Conservation (phyloP, 257 asterid species). For the Ehretia macrophylla region DNA sequence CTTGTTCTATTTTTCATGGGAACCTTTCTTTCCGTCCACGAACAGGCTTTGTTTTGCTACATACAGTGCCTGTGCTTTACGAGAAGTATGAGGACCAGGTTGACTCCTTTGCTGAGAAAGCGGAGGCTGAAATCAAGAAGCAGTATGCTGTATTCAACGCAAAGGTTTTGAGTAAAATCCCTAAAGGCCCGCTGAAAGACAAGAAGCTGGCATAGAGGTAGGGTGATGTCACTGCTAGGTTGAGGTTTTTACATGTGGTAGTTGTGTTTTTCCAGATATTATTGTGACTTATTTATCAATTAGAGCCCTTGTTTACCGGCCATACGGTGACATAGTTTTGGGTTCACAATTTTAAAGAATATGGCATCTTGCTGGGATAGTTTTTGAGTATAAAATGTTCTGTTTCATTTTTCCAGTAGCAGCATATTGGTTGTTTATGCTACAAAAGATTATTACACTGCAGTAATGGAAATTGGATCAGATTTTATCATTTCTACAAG, state of each 20-base stretch:
- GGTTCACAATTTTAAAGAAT: conserved; percentile 31
- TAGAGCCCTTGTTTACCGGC: conserved; percentile 29
- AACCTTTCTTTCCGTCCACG: too few relatives aligned
- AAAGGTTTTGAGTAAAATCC: conserved; percentile 79
- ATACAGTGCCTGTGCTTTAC: conserved; percentile 70
- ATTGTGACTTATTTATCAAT: conserved; percentile 26
- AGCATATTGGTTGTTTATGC: not conserved
- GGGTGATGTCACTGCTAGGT: conserved; percentile 16
- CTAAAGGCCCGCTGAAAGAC: conserved; percentile 52
- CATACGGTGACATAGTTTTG: conserved; percentile 19
- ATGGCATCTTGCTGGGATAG: conserved; percentile 25
- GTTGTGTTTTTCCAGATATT: conserved; percentile 13
- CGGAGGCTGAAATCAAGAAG: conserved; percentile 73
- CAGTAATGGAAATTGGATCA: too few relatives aligned
- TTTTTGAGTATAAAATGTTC: not conserved
- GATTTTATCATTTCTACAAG: too few relatives aligned
- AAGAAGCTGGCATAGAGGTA: conserved; percentile 50
- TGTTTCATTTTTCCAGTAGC: not conserved
- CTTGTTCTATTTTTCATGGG: not conserved
- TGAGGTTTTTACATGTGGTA: conserved; percentile 7
- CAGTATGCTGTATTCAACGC: conserved; percentile 66
- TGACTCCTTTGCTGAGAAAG: conserved; percentile 88
- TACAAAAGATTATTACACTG: not conserved
- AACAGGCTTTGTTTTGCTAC: conserved; percentile 66
- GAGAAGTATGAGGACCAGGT: conserved; percentile 82